These are phyloP conservation scores for Posidonia australis DNA, from an alignment of 106 monocot genomes.

Conservation along the genomic window DNA sequence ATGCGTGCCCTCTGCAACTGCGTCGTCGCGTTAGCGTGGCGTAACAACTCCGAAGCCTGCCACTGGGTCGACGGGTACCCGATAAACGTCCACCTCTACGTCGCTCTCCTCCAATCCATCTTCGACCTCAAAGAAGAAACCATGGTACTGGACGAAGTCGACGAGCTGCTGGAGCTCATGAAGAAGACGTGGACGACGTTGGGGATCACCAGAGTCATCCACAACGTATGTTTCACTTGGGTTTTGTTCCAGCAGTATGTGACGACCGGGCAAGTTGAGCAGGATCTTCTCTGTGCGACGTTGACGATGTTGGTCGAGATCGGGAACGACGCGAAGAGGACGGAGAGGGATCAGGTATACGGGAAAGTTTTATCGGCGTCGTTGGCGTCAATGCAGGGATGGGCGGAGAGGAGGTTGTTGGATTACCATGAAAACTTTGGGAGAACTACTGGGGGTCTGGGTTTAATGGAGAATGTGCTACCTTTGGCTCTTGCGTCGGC, in stretches of 20 bases:
- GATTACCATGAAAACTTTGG: constrained; percentile 31
- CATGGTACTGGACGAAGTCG: constrained; percentile 33
- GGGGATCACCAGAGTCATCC: constrained; percentile 23
- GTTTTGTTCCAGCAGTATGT: constrained; percentile 35
- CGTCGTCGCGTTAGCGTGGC: constrained; percentile 24
- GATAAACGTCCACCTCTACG: constrained; percentile 33
- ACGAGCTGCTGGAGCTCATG: constrained; percentile 46
- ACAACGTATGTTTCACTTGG: constrained; percentile 42
- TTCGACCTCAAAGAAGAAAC: constrained; percentile 29
- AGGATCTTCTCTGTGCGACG: constrained; percentile 23
- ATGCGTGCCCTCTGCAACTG: constrained; percentile 26
- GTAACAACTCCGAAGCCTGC: constrained; percentile 14
- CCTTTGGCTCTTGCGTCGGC: constrained; percentile 18
- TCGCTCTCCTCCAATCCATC: constrained; percentile 30
- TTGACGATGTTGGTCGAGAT: constrained; percentile 29
- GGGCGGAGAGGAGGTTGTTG: constrained; percentile 33
- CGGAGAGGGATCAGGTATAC: constrained; percentile 16
- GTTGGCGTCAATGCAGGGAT: constrained; percentile 23
- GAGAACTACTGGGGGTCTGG: constrained; percentile 1
- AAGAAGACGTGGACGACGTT: constrained; percentile 34
- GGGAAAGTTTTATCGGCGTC: constrained; percentile 15
- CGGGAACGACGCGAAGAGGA: constrained; percentile 17
- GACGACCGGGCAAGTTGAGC: constrained; percentile 26
- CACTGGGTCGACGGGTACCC: constrained; percentile 41
- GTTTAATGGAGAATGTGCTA: constrained; percentile 27